These are phyloP conservation scores for Hypoxylon sp. DNA, from an alignment of 2,329 filamentous ascomycete genomes.

Conservation along the genomic window DNA sequence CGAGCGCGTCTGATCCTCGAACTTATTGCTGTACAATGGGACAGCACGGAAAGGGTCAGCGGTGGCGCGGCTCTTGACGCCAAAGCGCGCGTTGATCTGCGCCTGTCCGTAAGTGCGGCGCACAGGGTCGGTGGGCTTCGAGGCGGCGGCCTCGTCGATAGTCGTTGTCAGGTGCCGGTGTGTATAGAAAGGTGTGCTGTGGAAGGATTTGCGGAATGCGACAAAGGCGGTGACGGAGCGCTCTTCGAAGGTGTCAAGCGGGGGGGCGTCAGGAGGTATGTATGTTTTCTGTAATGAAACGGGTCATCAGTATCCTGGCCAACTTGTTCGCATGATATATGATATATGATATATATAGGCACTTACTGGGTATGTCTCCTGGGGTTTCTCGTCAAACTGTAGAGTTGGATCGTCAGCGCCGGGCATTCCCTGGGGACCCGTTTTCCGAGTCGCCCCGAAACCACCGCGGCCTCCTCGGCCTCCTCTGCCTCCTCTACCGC, in stretches of 20 bases:
- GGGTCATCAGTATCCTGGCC: slow-evolving; percentile 3
- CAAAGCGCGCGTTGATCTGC: slow-evolving; percentile 72
- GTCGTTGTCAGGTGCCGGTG: slow-evolving; percentile 61
- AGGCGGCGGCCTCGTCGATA: slow-evolving; percentile 30
- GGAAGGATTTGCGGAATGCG: slow-evolving; percentile 70
- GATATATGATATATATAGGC: not conserved
- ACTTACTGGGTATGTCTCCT: slow-evolving; percentile 72
- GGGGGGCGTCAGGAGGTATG: slow-evolving; percentile 62
- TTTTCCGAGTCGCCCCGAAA: slow-evolving; percentile 61
- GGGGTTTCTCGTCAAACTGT: slow-evolving; percentile 66
- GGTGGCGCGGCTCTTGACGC: slow-evolving; percentile 68
- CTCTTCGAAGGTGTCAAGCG: slow-evolving; percentile 62
- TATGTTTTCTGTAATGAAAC: slow-evolving; percentile 61
- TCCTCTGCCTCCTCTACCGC: slow-evolving; percentile 66
- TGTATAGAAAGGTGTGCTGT: slow-evolving; percentile 70
- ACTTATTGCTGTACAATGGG: slow-evolving; percentile 71
- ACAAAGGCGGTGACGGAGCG: slow-evolving; percentile 67
- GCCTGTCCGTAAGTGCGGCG: slow-evolving; percentile 68
- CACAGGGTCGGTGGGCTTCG: slow-evolving; percentile 56
- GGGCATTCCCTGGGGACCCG: slow-evolving; percentile 61
- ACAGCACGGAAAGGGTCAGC: slow-evolving; percentile 72
- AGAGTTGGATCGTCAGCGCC: slow-evolving; percentile 69
- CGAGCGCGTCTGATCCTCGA: slow-evolving; percentile 65
- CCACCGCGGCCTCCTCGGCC: slow-evolving; percentile 64
- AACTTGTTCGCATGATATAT: not conserved